A percentile compares a stretch with the other conserved stretches of the same genome.
phyloP scores from a whole-genome alignment of 225 moss, liverwort and hornwort species.

The Pseudoscleropodium purum region DNA sequence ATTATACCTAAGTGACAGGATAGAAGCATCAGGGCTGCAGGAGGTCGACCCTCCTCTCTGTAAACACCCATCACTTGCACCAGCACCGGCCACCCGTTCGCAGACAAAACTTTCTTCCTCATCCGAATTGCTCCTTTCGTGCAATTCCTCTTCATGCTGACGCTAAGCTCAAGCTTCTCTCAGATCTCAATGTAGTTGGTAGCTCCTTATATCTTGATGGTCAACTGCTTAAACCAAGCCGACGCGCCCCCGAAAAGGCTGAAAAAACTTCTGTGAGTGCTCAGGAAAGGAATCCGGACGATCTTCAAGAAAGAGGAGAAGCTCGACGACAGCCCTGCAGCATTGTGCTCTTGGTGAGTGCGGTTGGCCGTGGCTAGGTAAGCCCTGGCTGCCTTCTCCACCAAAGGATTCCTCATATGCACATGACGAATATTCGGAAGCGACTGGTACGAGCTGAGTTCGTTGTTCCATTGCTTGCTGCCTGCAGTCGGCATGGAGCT shows the following conservation, averaged over 20 bases:
- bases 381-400: constrained; percentile 45
- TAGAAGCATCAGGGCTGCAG: constrained; percentile 51
- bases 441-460: constrained; percentile 23
- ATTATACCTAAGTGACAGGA: constrained; percentile 28
- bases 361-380: constrained; percentile 30
- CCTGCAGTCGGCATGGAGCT: not conserved
- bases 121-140: not conserved
- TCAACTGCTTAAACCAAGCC: constrained; percentile 37
- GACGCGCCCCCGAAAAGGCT: constrained; percentile 23
- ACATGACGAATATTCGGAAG: constrained; percentile 35
- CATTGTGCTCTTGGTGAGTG: constrained; percentile 7
- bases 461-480: constrained; percentile 17
- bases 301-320: constrained; percentile 31
- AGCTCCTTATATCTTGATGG: constrained; percentile 23
- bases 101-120: constrained; percentile 15
- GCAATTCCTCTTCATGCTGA: constrained; percentile 1
- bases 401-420: constrained; percentile 50
- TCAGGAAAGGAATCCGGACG: constrained; percentile 21
- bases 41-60: constrained; percentile 25
- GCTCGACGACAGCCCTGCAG: constrained; percentile 7
- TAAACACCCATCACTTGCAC: constrained; percentile 43
- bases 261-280: constrained; percentile 14
- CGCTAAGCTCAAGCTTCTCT: not conserved
- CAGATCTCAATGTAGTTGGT: not conserved
- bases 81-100: constrained; percentile 3